phyloP scores from a whole-genome alignment of 2,329 filamentous ascomycete species.

The Aureobasidium zeae region DNA sequence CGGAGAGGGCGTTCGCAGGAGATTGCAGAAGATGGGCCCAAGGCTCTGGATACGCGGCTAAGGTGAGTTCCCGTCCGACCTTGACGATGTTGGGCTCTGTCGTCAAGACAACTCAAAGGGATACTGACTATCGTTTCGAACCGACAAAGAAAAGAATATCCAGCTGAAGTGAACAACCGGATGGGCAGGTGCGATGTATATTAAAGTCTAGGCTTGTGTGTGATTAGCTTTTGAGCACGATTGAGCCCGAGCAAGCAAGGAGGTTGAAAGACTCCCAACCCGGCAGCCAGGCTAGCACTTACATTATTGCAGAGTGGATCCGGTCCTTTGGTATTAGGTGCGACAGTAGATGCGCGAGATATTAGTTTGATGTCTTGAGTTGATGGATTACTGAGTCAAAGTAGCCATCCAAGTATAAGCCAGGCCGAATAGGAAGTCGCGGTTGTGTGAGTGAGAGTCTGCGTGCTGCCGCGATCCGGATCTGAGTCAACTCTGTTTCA shows the following conservation, averaged over 20 bases:
- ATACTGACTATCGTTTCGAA: constrained; percentile 16
- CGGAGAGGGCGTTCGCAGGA: constrained; percentile 31
- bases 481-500: constrained; percentile 17
- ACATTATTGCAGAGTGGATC: constrained; percentile 15
- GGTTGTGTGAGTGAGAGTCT: constrained; percentile 6
- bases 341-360: constrained; percentile 15
- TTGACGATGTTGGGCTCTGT: constrained; percentile 8
- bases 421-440: constrained; percentile 14
- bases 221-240: constrained; percentile 13
- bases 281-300: constrained; percentile 14
- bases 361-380: constrained; percentile 16
- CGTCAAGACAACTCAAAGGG: constrained; percentile 13
- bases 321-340: constrained; percentile 15
- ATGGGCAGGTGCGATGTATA: constrained; percentile 9
- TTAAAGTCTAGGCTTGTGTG: constrained; percentile 10
- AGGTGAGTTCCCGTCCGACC: constrained; percentile 13
- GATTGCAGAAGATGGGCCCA: constrained; percentile 29
- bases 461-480: constrained; percentile 12
- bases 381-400: constrained; percentile 5
- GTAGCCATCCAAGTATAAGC: constrained; percentile 14
- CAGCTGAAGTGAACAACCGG: constrained; percentile 15
- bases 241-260: constrained; percentile 7
- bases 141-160: constrained; percentile 10
- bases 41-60: constrained; percentile 21
- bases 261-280: constrained; percentile 9